Base-by-base conservation (phyloP, 768 basidiomycete genomes). In the Phanerodontia chrysosporium region DNA sequence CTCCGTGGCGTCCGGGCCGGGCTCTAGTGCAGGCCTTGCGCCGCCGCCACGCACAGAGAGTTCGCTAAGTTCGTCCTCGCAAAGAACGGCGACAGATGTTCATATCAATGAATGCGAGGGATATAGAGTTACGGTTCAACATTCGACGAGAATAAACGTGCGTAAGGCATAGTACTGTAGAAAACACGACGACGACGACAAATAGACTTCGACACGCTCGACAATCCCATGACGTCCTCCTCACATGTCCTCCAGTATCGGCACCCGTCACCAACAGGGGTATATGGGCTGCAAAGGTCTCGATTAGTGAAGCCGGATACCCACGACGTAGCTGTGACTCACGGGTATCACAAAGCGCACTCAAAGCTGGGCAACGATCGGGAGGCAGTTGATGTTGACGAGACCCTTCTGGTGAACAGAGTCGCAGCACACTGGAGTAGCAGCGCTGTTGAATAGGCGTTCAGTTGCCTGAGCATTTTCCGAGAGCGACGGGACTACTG, bases 331-430 rank as follows among this genome's bases (percentile, higher is more conserved):
- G 18, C 39, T 18, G 18, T 18, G 16, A 18, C 39, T 42, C 16
- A 42, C 39, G 39, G 39, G 39, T 42, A 42, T 42, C 39, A 42
- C 39, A 18, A 18, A 18, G 18, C 39, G 39, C 39, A 28, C 48
- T 49, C 48, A 49, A n/a, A 25, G 24, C n/a, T 49, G 48, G 24
- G n/a, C 25, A 25, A 16, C 13, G 5, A 68, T 61, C 22, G 67
- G 64, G 1, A 62, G 53, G 48, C 69, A 70, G 55, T 66, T 67
- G 45, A 68, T 65, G 63, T 60, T 63, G 59, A 71, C 58, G 32
- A 68, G 32, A 1, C 70, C 70, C 56, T 62, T 58, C 53, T 58
- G 63, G 18, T 58, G 60, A 64, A 65, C 68, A 53, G 65, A 58
- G 42, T 60, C 59, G 62, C 69, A 68, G 62, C 69, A 70, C 14